Conservation (phyloP, 2,329 filamentous ascomycete species). For the Colletotrichum simmondsii region DNA sequence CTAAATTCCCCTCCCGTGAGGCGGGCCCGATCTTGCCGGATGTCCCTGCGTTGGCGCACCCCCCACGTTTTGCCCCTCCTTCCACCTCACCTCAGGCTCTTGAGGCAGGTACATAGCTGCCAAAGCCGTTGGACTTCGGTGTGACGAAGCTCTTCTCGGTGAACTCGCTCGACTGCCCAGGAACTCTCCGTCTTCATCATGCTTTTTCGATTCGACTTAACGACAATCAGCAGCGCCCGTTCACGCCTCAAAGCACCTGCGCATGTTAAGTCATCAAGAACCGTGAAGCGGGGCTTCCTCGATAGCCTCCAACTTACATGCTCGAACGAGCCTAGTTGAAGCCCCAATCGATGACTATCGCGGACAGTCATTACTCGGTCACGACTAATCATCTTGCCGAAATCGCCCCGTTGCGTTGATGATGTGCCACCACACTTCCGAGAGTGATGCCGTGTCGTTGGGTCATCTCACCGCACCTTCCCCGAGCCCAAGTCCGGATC, state of each 20-base stretch:
- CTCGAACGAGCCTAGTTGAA: not conserved
- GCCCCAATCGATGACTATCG: not conserved
- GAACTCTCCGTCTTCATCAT: not conserved
- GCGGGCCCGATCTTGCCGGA: not conserved
- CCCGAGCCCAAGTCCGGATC: not conserved
- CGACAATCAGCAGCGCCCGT: not conserved
- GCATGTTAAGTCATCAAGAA: not conserved
- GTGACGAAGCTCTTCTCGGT: not conserved
- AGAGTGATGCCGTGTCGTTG: not conserved
- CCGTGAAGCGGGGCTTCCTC: too few species aligned
- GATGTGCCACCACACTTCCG: not conserved
- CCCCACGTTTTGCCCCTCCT: not conserved
- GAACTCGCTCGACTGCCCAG: not conserved
- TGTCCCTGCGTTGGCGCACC: not conserved
- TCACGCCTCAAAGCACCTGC: not conserved
- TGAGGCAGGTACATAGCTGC: not conserved
- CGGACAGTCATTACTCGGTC: not conserved
- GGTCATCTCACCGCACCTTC: conserved; percentile 9
- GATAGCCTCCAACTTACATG: not conserved
- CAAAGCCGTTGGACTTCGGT: not conserved
- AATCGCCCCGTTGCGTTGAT: not conserved
- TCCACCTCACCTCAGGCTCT: not conserved
- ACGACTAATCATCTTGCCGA: not conserved
- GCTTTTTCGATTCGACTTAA: not conserved
- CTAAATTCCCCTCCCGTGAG: not conserved